Conservation (phyloP, 305 asterid species). For the Fraxinus floribunda region DNA sequence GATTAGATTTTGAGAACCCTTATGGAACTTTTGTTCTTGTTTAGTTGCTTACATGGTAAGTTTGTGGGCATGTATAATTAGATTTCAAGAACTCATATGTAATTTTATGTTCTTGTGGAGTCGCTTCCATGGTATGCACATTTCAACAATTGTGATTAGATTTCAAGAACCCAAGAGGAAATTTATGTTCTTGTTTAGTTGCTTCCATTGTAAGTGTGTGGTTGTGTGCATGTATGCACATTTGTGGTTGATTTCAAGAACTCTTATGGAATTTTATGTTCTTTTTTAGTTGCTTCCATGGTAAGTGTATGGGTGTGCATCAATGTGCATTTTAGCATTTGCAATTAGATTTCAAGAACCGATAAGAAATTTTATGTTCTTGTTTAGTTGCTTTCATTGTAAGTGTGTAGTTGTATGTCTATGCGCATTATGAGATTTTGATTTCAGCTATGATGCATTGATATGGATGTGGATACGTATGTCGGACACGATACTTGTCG, state of each 20-base stretch:
- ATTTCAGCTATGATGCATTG: not conserved
- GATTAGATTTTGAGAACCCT: not conserved
- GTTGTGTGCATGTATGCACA: not conserved
- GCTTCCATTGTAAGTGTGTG: not conserved
- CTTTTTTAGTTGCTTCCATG: constrained; percentile 54
- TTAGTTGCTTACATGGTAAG: not conserved
- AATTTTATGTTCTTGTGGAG: not conserved
- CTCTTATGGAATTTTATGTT: not conserved
- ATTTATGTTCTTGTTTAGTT: not conserved
- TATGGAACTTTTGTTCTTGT: not conserved
- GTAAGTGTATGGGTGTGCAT: constrained; percentile 29
- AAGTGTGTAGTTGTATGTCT: not conserved
- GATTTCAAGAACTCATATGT: not conserved
- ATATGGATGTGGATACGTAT: not conserved
- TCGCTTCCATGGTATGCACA: not conserved
- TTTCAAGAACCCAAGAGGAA: not conserved
- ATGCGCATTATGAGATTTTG: not conserved
- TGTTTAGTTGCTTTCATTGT: not conserved
- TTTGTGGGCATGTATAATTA: not conserved
- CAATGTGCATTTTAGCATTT: not conserved
- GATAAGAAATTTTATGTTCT: not conserved
- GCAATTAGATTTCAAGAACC: not conserved
- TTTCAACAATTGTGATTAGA: not conserved
- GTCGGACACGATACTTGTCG: not conserved
- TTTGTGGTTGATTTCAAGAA: not conserved